Evolutionary conservation across 169 alveolate genomes (phyloP).

Genomic region (Eimeria mitis): DNA sequence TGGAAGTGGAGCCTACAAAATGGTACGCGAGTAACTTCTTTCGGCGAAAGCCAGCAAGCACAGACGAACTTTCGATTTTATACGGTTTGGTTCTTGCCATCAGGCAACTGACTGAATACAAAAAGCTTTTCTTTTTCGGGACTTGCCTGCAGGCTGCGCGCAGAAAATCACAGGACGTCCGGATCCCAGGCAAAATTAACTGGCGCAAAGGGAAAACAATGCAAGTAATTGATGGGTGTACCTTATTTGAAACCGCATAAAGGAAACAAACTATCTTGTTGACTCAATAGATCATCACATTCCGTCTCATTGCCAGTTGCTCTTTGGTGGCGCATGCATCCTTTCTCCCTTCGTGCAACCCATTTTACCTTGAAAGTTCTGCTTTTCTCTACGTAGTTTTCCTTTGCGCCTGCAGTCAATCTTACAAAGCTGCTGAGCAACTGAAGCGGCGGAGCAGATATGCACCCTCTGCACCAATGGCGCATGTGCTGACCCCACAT

Average conservation of each 20-base stretch:
- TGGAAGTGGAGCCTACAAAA: neutral
- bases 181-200: neutral
- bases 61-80: neutral
- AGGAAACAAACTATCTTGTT: neutral
- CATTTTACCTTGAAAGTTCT: neutral
- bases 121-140: neutral
- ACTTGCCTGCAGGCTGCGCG: neutral
- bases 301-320: neutral
- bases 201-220: neutral
- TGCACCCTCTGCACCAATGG: slow-evolving; percentile 34
- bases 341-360: neutral
- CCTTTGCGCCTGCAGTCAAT: neutral
- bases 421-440: neutral
- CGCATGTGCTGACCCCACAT: slow-evolving; percentile 12
- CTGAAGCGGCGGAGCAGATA: neutral
- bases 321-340: neutral
- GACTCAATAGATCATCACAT: neutral
- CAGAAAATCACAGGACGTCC: neutral
- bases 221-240: neutral
- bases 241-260: neutral
- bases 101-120: neutral
- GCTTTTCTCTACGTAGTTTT: neutral
- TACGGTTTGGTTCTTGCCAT: neutral
- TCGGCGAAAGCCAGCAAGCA: neutral
- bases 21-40: neutral